Percentiles rank a stretch among this genome's conserved stretches.
Evolutionary conservation across 331 rosid genomes (phyloP).

Genomic region (Prunus yedoensis): DNA sequence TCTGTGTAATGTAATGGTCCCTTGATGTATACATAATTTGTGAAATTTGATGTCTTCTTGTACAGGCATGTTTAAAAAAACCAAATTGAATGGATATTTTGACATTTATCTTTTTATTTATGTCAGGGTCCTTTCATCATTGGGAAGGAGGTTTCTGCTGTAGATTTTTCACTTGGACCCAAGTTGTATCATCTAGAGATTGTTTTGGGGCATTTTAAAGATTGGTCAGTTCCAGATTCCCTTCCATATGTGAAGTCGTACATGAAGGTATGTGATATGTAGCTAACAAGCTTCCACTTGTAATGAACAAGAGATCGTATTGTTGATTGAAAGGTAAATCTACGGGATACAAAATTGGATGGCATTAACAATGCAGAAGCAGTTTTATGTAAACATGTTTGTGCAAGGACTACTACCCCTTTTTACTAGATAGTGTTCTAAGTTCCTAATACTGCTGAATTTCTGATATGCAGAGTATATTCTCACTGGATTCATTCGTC

Average conservation of each 20-base stretch:
- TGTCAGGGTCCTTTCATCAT: slow-evolving; percentile 84
- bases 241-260: slow-evolving; percentile 61
- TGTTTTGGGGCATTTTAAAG: slow-evolving; percentile 79
- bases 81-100: neutral
- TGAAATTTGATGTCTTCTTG: slow-evolving; percentile 7
- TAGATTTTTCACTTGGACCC: slow-evolving; percentile 84
- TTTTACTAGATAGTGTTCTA: neutral
- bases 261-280: slow-evolving; percentile 54
- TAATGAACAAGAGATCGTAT: neutral
- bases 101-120: slow-evolving; percentile 7
- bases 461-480: slow-evolving; percentile 53
- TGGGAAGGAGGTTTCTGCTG: slow-evolving; percentile 74
- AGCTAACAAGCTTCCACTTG: slow-evolving; percentile 7
- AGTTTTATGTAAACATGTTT: neutral
- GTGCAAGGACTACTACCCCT: neutral
- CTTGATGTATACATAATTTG: neutral
- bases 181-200: slow-evolving; percentile 89
- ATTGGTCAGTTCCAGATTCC: slow-evolving; percentile 81
- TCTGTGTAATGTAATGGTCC: neutral
- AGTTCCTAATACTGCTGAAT: slow-evolving; percentile 1
- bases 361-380: neutral
- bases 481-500: slow-evolving; percentile 73
- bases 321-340: neutral
- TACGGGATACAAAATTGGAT: neutral
- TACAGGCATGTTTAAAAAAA: neutral